Conservation (phyloP, 2,329 filamentous ascomycete species). For the Apiospora hydei region DNA sequence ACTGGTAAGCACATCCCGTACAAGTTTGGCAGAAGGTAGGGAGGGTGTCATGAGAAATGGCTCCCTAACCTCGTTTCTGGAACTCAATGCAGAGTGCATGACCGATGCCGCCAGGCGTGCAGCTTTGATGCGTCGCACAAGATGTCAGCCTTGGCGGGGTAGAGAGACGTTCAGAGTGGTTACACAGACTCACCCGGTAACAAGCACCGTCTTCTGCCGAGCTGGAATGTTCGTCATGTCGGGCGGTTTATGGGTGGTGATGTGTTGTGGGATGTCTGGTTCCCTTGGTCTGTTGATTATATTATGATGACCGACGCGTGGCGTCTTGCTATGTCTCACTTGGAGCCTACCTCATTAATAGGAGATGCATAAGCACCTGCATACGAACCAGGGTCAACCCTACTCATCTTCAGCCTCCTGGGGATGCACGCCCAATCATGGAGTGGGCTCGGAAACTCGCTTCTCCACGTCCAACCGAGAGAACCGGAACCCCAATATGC, state of each 20-base stretch:
- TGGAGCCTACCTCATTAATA: not conserved
- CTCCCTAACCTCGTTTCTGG: conserved; percentile 53
- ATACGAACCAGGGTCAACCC: not conserved
- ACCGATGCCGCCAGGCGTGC: conserved; percentile 66
- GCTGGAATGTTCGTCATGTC: not conserved
- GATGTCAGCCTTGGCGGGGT: not conserved
- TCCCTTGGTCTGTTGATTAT: not conserved
- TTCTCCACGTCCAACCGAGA: too few relatives aligned
- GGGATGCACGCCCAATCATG: too few relatives aligned
- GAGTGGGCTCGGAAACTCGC: too few relatives aligned
- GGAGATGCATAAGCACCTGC: not conserved
- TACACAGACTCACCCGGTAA: conserved; percentile 23
- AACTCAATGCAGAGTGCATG: conserved; percentile 62
- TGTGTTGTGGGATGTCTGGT: not conserved
- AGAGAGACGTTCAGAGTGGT: not conserved
- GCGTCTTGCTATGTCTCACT: not conserved
- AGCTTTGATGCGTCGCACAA: conserved; percentile 40
- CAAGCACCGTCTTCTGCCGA: conserved; percentile 24
- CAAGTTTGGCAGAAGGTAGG: not conserved
- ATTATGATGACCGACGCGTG: not conserved
- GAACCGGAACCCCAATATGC: too few relatives aligned
- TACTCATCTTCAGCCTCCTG: too few relatives aligned
- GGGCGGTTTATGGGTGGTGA: not conserved
- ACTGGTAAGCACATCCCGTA: not conserved
- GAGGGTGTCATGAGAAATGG: not conserved